Evolutionary conservation across 108 stramenopile genomes (phyloP).

Genomic region (Cylindrotheca fusiformis): DNA sequence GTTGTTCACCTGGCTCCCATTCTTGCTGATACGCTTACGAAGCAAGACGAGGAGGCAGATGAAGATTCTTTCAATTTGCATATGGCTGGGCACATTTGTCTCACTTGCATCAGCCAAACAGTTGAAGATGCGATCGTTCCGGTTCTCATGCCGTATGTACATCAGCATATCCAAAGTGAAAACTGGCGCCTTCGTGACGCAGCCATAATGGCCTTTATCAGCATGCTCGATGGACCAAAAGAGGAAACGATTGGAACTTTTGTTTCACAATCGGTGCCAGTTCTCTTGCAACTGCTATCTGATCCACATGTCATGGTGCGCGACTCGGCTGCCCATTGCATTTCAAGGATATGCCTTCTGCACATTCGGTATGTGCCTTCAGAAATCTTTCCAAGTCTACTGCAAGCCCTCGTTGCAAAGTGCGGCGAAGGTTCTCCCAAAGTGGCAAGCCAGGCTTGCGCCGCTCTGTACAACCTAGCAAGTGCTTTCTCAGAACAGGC

Average conservation of each 20-base stretch:
- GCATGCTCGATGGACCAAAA: slow-evolving; percentile 86
- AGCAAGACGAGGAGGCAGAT: slow-evolving; percentile 89
- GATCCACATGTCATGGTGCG: slow-evolving; percentile 84
- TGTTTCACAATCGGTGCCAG: slow-evolving; percentile 85
- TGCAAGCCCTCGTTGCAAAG: slow-evolving; percentile 71
- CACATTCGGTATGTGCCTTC: slow-evolving; percentile 78
- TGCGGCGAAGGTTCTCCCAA: slow-evolving; percentile 65
- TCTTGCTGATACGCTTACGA: slow-evolving; percentile 78
- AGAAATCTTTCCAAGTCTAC: slow-evolving; percentile 74
- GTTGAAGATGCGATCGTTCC: slow-evolving; percentile 84
- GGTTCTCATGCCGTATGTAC: slow-evolving; percentile 87
- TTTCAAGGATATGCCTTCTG: slow-evolving; percentile 88
- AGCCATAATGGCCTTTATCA: slow-evolving; percentile 91
- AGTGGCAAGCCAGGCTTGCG: slow-evolving; percentile 87
- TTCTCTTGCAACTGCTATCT: slow-evolving; percentile 69
- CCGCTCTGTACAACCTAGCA: slow-evolving; percentile 91
- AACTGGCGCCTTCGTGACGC: slow-evolving; percentile 94
- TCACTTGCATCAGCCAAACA: slow-evolving; percentile 72
- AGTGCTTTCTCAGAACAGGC: slow-evolving; percentile 68
- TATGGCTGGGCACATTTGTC: slow-evolving; percentile 88
- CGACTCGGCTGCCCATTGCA: slow-evolving; percentile 90
- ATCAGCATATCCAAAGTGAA: slow-evolving; percentile 75
- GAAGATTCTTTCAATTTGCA: slow-evolving; percentile 84
- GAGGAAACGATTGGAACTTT: slow-evolving; percentile 68
- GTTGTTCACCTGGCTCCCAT: slow-evolving; percentile 79